Evolutionary conservation across 2,329 filamentous ascomycete genomes (phyloP), one percentile per base, ranked within the genome.

Genomic region (Colletotrichum cereale): DNA sequence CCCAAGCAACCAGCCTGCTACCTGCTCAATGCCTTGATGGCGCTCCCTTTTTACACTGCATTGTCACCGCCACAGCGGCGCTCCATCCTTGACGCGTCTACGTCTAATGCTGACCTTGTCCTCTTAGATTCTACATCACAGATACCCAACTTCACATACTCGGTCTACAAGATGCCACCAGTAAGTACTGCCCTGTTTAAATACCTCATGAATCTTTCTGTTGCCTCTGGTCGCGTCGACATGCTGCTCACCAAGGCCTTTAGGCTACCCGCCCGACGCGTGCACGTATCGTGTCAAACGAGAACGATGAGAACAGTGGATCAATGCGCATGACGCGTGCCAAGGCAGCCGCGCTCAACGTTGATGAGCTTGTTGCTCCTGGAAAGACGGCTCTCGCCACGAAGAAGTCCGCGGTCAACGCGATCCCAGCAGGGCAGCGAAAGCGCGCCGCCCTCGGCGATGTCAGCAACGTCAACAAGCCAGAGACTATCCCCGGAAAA

Each of bases 391-490:
- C 90, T 36, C 82, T 94, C 62, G 91, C 93, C 82, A 86, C 90
- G 61, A 95, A 95, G 84, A 94, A 91, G 82, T 83, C 90, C 21
- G 83, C 86, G 36, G 81, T 84, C 60, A 86, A 83, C 75, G 80
- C 81, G 68, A 84, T 85, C 62, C 82, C 86, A 77, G 82, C 86
- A 72, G 79, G 77, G 58, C 81, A 82, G 68, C 89, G 92, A 79
- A 96, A 93, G 85, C 94, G 96, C 79, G 89, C 92, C 77, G 95
- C 94, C 60, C 88, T 99, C 47, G 95, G 93, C 70, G 96, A 99
- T 85, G 93, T 98, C 76, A 98, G 95, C 89, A 99, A 99, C 84
- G 92, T 97, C 74, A 90, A 90, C 77, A 98, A 98, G 82, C 88
- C 88, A 58, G 93, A 93, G 65, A 86, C 83, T 7, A 85, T 87